Percentiles rank a stretch among this genome's conserved stretches.
Evolutionary conservation across 495 filamentous ascomycete species (phyloP).

Genomic region (Pyrenopolyporus hunteri): DNA sequence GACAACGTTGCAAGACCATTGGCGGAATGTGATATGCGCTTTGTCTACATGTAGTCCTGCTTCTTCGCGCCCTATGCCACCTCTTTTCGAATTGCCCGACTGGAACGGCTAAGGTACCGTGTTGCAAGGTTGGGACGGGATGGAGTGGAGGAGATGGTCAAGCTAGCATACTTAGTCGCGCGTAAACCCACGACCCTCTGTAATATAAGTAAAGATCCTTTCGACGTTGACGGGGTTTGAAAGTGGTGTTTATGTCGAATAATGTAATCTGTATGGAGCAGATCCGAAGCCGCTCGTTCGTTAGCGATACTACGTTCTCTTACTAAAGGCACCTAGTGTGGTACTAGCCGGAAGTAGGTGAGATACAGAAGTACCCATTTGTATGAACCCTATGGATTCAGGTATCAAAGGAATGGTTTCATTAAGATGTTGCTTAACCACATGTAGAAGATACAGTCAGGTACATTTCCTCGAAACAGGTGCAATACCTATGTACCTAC

Average conservation of each 20-base stretch:
- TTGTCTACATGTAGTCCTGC: constrained; percentile 9
- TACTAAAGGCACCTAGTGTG: no score
- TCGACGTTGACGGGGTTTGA: constrained; percentile 5
- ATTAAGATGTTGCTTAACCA: no score
- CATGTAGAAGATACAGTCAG: background rate
- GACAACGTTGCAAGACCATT: constrained; percentile 23
- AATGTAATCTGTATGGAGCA: constrained; percentile 4
- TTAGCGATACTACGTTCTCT: background rate
- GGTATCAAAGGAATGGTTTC: no score
- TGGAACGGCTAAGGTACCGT: background rate
- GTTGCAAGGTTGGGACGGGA: no score
- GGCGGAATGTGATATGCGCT: constrained; percentile 7
- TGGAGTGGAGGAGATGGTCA: background rate
- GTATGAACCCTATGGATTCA: no score
- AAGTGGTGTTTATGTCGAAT: background rate
- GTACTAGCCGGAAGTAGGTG: no score
- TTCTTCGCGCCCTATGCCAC: background rate
- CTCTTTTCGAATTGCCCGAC: background rate
- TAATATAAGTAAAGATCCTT: constrained; percentile 9
- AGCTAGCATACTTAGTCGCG: background rate
- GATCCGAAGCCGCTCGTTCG: background rate
- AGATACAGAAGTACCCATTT: no score
- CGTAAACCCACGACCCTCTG: constrained; percentile 6
- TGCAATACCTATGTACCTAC: no score
- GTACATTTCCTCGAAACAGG: background rate